Evolutionary conservation across 257 asterid species (phyloP), one percentile per base, ranked within the genome.

Genomic region (Solanum microdontum): DNA sequence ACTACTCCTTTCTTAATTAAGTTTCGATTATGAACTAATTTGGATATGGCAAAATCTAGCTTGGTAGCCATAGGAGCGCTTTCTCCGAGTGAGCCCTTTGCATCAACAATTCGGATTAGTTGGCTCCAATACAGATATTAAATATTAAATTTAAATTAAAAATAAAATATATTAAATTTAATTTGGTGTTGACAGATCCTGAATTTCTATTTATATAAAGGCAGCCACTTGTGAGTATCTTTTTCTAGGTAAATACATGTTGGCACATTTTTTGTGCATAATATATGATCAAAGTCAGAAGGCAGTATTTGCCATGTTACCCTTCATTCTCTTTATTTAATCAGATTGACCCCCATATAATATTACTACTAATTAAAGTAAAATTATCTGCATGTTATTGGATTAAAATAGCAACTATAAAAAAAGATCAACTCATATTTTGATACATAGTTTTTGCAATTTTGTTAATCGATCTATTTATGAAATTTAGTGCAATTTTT

Each of bases 41-140:
- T 55, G 0, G 24, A 55, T 55, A 1, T 19, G 66, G 9, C 0
- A 15, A 45, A 45, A 45, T 45, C 19, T 3, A 51, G 0, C 62
- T 51, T 51, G 1, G 9, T 51, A 45, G 55, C 55, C 55, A 45
- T 4, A 55, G 24, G 66, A 15, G 24, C 2, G 4, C 62, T 58
- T 58, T 58, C 62, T 7, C 5, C 0, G 4, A 55, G 24, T 19
- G 24, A 3, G 24, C 24, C 26, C 24, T 19, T 0, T 58, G 5
- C 5, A 0, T 1, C n/a, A 7, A 19, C 64, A 58, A 58, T 58
- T 58, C 0, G 0, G 4, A 19, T 58, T 19, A 58, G 0, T 58
- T 19, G 26, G 11, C 26, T 58, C 0, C 12, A 21, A 58, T 6
- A 19, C 2, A 7, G 0, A 0, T 58, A 21, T 58, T 0, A 58